Evolutionary conservation across 2,329 filamentous ascomycete genomes (phyloP), one percentile per base, ranked within the genome.

Genomic region (Cadophora malorum): DNA sequence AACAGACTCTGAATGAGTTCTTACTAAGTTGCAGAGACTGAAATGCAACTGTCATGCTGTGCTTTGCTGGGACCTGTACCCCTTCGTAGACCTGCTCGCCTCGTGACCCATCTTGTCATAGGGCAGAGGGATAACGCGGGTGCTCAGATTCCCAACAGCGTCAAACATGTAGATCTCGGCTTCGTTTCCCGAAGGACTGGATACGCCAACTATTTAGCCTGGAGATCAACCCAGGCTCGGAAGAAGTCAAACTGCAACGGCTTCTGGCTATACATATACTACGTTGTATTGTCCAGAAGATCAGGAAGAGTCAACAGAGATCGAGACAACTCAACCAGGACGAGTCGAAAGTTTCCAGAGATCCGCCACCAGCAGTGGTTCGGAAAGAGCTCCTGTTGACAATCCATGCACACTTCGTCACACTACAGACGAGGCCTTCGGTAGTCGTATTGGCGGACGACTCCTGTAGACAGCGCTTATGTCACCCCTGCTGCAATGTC

Each of bases 81-180:
- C 33, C 53, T 21, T 28, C 28, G 28, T 28, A 53, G 10, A 33
- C 31, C 35, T 12, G n/a, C 53, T 56, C 28, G 52, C 9, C 23
- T 31, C 23, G 35, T 14, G 31, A 35, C 14, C 31, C 53, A 38
- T 58, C 8, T 58, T 38, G 19, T n/a, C n/a, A 5, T 23, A n/a
- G 52, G 53, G 28, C 53, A 21, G 23, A 25, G 12, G 25, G 49
- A 6, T 56, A 56, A 33, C 19, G 55, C 55, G n/a, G 35, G 35
- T 25, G n/a, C n/a, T 59, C 21, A 25, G 31, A 38, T 12, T 41
- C 55, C 10, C 31, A 12, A 58, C 6, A 23, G 45, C 21, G 56
- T 59, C 56, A 41, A 59, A 59, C 21, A 10, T 58, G 35, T 28
- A 59, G 33, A 59, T 59, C 56, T 59, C 35, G 35, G 56, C 56